Evolutionary conservation across 2,329 filamentous ascomycete genomes (phyloP), one percentile per base, ranked within the genome.

Genomic region (Talaromyces sp.): DNA sequence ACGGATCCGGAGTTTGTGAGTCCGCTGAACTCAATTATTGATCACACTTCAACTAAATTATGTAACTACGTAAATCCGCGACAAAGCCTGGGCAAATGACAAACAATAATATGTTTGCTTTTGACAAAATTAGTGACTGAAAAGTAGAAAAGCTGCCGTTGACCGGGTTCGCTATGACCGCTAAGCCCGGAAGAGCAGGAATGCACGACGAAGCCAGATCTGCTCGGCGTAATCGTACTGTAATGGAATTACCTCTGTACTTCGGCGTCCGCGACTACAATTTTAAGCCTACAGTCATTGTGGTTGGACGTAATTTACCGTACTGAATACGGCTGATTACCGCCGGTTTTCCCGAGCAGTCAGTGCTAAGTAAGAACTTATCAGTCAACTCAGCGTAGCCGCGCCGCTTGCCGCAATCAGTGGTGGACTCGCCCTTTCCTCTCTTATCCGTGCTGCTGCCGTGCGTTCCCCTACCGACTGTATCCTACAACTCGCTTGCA

Each of bases 11-110:
- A 56, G 33, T 54, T 54, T 54, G 31, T 54, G 19, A 37, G 52
- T 39, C 52, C 52, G 52, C n/a, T 56, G 52, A 56, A 56, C 33
- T 56, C 33, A 56, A 56, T 35, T 35, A 56, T 19, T 56, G 50
- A 52, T 31, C 48, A 33, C 24, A 22, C 47, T 7, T 27, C 27
- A 6, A 31, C 27, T 31, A 31, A 6, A 7, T 31, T 31, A 31
- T 31, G 27, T 31, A 31, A 24, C 9, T 27, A 19, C 2, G 19
- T 35, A 54, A 35, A 35, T 54, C 50, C 31, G 31, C 50, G 50
- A 56, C 31, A 37, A 22, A 8, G n/a, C 33, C 52, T 37, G 33
- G 52, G 33, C 52, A 39, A 56, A 54, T 54, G 14, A 54, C 48
- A 35, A 22, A 47, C 45, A 22, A 0, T 4, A 19, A 33, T n/a